Evolutionary conservation across 2,329 filamentous ascomycete genomes (phyloP), one percentile per base, ranked within the genome.

Genomic region (Chrysosporium keratinophilum): DNA sequence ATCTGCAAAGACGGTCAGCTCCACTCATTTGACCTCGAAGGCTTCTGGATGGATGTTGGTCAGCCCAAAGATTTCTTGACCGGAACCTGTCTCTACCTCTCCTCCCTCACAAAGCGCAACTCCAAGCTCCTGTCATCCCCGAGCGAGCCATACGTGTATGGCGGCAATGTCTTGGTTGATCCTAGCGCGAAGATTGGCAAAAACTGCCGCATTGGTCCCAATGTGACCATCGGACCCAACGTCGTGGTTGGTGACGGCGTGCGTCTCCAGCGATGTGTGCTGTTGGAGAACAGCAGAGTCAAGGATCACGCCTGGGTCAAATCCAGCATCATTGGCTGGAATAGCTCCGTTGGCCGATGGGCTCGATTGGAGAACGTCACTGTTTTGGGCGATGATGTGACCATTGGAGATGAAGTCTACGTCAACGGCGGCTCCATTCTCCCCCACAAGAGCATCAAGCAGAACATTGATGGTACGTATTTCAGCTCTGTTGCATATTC

Each of bases 301-400:
- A 96, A 96, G 80, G 93, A 98, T 69, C 91, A 98, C 71, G 93
- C 93, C 46, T 97, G 91, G 91, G 82, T 98, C 71, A 97, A 97
- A 83, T 94, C 87, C 69, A 93, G 91, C 64, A 97, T 98, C 70
- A 89, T 97, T 51, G 91, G 91, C 66, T 98, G 91, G 91, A 95
- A 96, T 80, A 95, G 88, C 76, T 86, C 83, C 35, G 88, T 98
- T 54, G 91, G 91, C 67, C 87, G 86, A 68, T 98, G 91, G 91
- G 91, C 91, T 56, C 86, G 91, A 62, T 78, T 97, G 60, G 93
- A 98, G 79, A 98, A 98, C 67, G 90, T 97, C 41, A 91, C 88
- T n/a, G 91, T 98, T 52, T 81, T 98, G 17, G 93, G 91, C 61
- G 93, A 98, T 74, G 91, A 98, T 69, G 91, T 98, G 52, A 95